Evolutionary conservation across 2,329 filamentous ascomycete genomes (phyloP), one percentile per base, ranked within the genome.

Genomic region (Colletotrichum kahawae): DNA sequence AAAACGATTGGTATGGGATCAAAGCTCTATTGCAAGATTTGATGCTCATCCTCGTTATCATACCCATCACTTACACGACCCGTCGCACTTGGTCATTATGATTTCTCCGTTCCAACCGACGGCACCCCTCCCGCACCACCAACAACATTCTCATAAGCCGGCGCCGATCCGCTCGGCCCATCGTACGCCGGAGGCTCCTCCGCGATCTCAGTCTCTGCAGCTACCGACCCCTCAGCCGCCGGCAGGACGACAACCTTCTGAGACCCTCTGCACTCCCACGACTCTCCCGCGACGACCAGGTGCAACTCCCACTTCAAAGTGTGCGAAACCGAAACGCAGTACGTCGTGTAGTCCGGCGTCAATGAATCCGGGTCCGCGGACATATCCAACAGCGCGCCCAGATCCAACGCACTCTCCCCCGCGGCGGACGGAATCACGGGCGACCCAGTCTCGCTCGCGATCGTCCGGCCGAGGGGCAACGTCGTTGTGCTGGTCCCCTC

Each of bases 141-240:
- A 43, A 43, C 9, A 43, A 43, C 18, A n/a, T 43, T 43, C 1
- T 43, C 38, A 3, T 43, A 43, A 1, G 38, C 38, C 38, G 38
- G 38, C 9, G 38, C 38, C 5, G 38, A 43, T n/a, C 38, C 38
- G 38, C 38, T 43, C 9, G 38, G 38, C 3, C 38, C 38, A 43
- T 43, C 38, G 10, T 43, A 43, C 18, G 38, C 38, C 38, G 38
- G 38, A 43, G 38, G 38, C 38, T 43, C 18, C 38, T 43, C 38
- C 0, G 36, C 1, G 14, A 36, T 14, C 7, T 24, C 24, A 24
- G 1, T 1, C 36, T 43, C 16, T 12, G 18, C 38, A 43, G 0
- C 0, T 43, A 3, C 38, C 38, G 3, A 18, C 1, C 0, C 38
- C 38, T 43, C 38, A 10, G 9, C 38, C 18, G 38, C 18, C 38